These are phyloP conservation scores for Dryas drummondii DNA, from an alignment of 306 rosid genomes.

Conservation along the genomic window DNA sequence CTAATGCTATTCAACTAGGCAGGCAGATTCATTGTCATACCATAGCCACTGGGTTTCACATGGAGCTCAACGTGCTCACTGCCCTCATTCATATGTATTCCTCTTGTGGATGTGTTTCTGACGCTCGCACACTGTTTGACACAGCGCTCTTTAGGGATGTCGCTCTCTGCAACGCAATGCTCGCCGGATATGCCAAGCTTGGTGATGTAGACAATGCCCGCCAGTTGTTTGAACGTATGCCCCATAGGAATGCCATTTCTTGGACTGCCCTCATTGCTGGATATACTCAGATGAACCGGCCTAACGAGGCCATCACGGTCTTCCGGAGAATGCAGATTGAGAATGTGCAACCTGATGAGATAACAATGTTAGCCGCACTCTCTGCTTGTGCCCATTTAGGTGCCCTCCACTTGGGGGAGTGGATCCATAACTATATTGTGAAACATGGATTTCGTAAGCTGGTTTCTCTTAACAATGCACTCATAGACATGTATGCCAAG, in stretches of 20 bases:
- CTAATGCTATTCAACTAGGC: constrained; percentile 25
- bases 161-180: constrained; percentile 56
- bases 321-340: constrained; percentile 57
- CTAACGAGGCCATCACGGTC: constrained; percentile 49
- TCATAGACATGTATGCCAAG: constrained; percentile 73
- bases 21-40: constrained; percentile 51
- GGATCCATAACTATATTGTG: constrained; percentile 58
- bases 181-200: constrained; percentile 51
- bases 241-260: constrained; percentile 46
- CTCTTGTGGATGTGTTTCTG: constrained; percentile 33
- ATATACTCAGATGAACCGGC: constrained; percentile 41
- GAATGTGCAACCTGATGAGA: constrained; percentile 59
- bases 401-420: constrained; percentile 60
- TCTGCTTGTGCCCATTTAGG: constrained; percentile 76
- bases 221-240: constrained; percentile 56
- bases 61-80: constrained; percentile 28
- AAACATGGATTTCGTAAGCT: constrained; percentile 38
- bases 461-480: constrained; percentile 53
- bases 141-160: constrained; percentile 19
- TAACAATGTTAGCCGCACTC: constrained; percentile 54
- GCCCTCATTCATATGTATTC: constrained; percentile 62
- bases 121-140: constrained; percentile 59
- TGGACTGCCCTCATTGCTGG: constrained; percentile 66
- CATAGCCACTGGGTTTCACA: constrained; percentile 42
- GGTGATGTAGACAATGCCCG: constrained; percentile 51